Evolutionary conservation across 768 basidiomycete species (phyloP).

Genomic region (Collybiopsis confluens): DNA sequence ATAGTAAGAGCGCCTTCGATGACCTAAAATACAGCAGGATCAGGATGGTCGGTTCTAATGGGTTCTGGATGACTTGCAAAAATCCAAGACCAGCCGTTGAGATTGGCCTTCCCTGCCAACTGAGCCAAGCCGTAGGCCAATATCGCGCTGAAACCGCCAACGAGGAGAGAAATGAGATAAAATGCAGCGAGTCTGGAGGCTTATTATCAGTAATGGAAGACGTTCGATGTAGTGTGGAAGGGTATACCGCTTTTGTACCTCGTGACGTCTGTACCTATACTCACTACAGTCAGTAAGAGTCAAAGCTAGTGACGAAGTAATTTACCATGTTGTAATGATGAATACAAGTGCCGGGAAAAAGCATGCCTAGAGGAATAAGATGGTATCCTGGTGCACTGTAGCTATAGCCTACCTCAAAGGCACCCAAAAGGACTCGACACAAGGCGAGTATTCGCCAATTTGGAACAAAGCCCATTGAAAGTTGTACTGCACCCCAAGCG

Average conservation of each 20-base stretch:
- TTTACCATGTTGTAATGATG: slow-evolving; percentile 46
- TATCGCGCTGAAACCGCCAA: slow-evolving; percentile 38
- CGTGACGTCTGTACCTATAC: slow-evolving; percentile 44
- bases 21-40: slow-evolving; percentile 35
- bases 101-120: slow-evolving; percentile 33
- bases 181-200: slow-evolving; percentile 38
- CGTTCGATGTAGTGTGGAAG: not conserved
- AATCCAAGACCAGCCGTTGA: slow-evolving; percentile 49
- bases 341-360: slow-evolving; percentile 48
- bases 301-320: not conserved
- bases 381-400: no score
- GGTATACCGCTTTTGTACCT: slow-evolving; percentile 44
- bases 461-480: slow-evolving; percentile 12
- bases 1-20: slow-evolving; percentile 43
- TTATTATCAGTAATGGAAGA: not conserved
- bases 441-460: slow-evolving; percentile 9
- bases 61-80: slow-evolving; percentile 33
- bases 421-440: slow-evolving; percentile 12
- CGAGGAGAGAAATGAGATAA: slow-evolving; percentile 35
- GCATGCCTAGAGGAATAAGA: slow-evolving; percentile 31
- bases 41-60: not conserved
- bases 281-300: not conserved
- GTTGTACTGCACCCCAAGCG: slow-evolving; percentile 14
- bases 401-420: slow-evolving; percentile 13
- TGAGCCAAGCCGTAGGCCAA: slow-evolving; percentile 39